Percentiles rank a stretch among this genome's conserved stretches.
phyloP scores from a whole-genome alignment of 2,329 filamentous ascomycete genomes.

The Aspergillus fumigatus region DNA sequence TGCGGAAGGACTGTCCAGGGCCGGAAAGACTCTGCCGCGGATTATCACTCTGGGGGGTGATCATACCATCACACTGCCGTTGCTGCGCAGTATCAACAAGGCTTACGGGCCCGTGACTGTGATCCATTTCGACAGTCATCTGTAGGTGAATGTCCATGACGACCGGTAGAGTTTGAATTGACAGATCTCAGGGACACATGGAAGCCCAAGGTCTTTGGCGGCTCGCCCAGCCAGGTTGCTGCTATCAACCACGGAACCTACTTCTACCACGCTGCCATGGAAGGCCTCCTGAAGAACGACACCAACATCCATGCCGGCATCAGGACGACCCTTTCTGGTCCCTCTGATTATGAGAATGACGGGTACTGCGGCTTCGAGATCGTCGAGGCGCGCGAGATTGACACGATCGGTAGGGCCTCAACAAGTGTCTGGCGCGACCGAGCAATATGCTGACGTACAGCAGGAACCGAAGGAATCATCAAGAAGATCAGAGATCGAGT shows the following conservation, averaged over 20 bases:
- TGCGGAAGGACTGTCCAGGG: conserved; percentile 63
- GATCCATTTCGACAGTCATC: conserved; percentile 60
- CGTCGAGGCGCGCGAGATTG: conserved; percentile 68
- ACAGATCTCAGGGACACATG: conserved; percentile 48
- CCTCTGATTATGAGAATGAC: conserved; percentile 79
- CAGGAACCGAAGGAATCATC: conserved; percentile 66
- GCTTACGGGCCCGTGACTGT: conserved; percentile 65
- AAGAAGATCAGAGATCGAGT: conserved; percentile 71
- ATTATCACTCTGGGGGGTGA: conserved; percentile 66
- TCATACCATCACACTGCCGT: conserved; percentile 43
- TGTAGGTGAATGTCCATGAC: conserved; percentile 31
- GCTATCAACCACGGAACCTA: conserved; percentile 84
- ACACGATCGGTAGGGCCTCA: conserved; percentile 51
- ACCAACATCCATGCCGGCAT: conserved; percentile 86
- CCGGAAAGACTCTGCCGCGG: conserved; percentile 71
- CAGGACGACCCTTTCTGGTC: conserved; percentile 72
- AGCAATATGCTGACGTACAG: neutral
- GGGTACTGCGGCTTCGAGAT: conserved; percentile 82
- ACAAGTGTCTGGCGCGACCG: neutral
- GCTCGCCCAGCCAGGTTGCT: conserved; percentile 69
- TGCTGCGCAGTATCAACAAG: conserved; percentile 56
- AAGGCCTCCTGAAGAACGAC: conserved; percentile 75
- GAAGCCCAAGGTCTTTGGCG: conserved; percentile 83
- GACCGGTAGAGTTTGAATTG: neutral
- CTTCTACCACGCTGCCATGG: conserved; percentile 76